These are phyloP conservation scores for Hypsizygus marmoreus DNA, from an alignment of 768 basidiomycete genomes.

Conservation along the genomic window DNA sequence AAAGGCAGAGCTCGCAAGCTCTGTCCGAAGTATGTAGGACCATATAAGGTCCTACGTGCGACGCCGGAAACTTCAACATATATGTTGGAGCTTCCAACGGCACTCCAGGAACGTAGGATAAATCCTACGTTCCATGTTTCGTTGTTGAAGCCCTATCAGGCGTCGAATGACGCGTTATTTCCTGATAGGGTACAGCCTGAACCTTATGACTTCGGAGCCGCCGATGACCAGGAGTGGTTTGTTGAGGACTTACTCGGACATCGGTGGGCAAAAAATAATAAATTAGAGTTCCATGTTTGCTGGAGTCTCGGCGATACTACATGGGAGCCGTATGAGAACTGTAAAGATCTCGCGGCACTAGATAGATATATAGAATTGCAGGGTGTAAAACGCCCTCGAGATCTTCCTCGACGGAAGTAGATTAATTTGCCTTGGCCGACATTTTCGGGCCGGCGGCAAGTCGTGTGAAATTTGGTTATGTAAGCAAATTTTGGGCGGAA, in stretches of 20 bases:
- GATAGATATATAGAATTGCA: constrained; percentile 31
- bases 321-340: constrained; percentile 28
- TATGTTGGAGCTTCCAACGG: constrained; percentile 2
- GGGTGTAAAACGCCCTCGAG: constrained; percentile 18
- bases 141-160: constrained; percentile 26
- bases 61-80: constrained; percentile 26
- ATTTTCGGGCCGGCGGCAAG: background rate
- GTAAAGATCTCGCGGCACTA: constrained; percentile 29
- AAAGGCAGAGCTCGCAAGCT: constrained; percentile 32
- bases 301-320: constrained; percentile 36
- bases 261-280: constrained; percentile 12
- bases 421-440: background rate
- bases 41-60: constrained; percentile 27
- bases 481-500: too few species aligned
- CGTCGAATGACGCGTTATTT: constrained; percentile 34
- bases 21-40: constrained; percentile 39
- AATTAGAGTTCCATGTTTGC: constrained; percentile 25
- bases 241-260: constrained; percentile 36
- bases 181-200: constrained; percentile 26
- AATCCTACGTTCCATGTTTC: constrained; percentile 37
- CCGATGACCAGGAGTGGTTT: constrained; percentile 35
- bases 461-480: too few species aligned
- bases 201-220: constrained; percentile 37
- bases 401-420: background rate
- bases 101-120: constrained; percentile 14